These are phyloP conservation scores for Forsythia viridissima DNA, from an alignment of 257 asterid genomes.

Conservation along the genomic window DNA sequence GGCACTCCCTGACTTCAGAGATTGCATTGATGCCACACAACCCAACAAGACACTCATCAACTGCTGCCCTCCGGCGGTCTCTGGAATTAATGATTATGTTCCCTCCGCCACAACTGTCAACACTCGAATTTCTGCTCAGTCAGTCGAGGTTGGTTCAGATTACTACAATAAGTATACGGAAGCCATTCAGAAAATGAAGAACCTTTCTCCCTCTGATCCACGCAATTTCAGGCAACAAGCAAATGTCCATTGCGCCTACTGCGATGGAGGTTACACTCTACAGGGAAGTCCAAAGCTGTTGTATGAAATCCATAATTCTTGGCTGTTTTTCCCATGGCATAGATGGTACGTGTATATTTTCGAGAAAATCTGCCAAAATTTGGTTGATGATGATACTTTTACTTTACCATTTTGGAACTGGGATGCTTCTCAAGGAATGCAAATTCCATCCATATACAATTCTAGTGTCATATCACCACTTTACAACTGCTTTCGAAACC, in stretches of 20 bases:
- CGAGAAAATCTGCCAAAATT: conserved; percentile 16
- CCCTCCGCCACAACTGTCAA: neutral
- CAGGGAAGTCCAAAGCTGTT: neutral
- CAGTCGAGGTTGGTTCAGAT: neutral
- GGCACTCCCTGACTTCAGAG: neutral
- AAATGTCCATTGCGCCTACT: conserved; percentile 29
- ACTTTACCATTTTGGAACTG: conserved; percentile 29
- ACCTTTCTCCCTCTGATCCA: conserved; percentile 14
- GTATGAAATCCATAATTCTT: conserved; percentile 15
- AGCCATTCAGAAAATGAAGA: conserved; percentile 22
- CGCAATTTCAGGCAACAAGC: conserved; percentile 26
- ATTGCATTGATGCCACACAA: conserved; percentile 1
- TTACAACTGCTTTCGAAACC: conserved; percentile 23
- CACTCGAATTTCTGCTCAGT: conserved; percentile 20
- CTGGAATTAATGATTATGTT: neutral
- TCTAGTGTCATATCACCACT: neutral
- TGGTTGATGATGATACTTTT: conserved; percentile 24
- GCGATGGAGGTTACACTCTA: conserved; percentile 20
- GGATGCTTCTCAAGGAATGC: conserved; percentile 27
- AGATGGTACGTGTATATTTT: conserved; percentile 32
- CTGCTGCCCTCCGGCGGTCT: conserved; percentile 3
- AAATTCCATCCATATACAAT: conserved; percentile 17
- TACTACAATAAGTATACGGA: neutral
- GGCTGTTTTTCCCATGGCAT: conserved; percentile 34
- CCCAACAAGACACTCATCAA: conserved; percentile 5